Base-by-base conservation (phyloP, 306 rosid species). In the Citrullus mucosospermus region DNA sequence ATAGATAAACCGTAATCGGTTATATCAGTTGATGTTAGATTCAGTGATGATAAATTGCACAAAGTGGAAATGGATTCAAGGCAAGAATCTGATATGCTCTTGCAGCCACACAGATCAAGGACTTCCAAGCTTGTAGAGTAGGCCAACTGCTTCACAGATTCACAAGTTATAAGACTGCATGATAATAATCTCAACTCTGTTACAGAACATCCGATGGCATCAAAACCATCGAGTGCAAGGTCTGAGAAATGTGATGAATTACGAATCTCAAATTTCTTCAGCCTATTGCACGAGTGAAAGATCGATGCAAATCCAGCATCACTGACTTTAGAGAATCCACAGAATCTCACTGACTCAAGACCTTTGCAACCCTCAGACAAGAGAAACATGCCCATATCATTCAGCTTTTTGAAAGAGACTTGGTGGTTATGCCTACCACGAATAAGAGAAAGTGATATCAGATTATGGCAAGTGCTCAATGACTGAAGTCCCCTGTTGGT, bases 241-340 rank as follows among this genome's bases (percentile, higher is more conserved):
- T 83, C 83, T 25, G 83, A 79, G 80, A 83, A 50, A 17, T 36
- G 76, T 44, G 68, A 13, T 81, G 80, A 67, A 57, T 76, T 79
- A 28, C 83, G 85, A 50, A 75, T 80, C 67, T 83, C 85, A 9
- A 83, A 79, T 76, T 75, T 83, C 20, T 28, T 76, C 75, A 79
- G 58, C 50, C 20, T 79, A 1, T 44, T 68, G 78, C 85, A 83
- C 2, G 83, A 83, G 22, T 76, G 80, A 66, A 83, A 38, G 79
- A 83, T 79, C 0, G 85, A 83, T 18, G 85, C 82, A 79, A 79
- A 83, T 14, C 85, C 85, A 4, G 85, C 85, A 18, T 83, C 81
- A 59, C 81, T 83, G 48, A 80, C 83, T 80, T 68, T 83, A n/a
- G 83, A 79, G 67, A 83, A 80, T 56, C 86, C 83, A 79, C 46